These are phyloP conservation scores for Chrysoporthe cubensis DNA, from an alignment of 2,329 filamentous ascomycete species.

Conservation along the genomic window DNA sequence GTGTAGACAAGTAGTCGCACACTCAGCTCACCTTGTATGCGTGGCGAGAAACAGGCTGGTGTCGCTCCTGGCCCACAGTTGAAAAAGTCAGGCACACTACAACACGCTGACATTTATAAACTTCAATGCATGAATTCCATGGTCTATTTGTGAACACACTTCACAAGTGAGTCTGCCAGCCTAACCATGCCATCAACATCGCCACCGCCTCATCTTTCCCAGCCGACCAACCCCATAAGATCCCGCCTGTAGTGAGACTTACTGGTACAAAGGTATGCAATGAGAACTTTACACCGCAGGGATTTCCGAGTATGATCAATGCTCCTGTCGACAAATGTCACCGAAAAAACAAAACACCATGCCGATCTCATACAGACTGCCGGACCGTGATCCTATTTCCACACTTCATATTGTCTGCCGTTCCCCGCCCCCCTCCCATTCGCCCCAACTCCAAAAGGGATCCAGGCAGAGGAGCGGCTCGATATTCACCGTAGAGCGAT, in stretches of 20 bases:
- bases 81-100: neutral
- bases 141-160: constrained; percentile 16
- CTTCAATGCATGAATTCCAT: neutral
- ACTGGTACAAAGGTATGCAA: constrained; percentile 22
- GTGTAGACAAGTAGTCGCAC: neutral
- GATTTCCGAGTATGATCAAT: constrained; percentile 10
- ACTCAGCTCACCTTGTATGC: neutral
- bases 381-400: neutral
- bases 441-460: neutral
- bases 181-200: constrained; percentile 9
- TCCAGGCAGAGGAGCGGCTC: neutral
- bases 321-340: constrained; percentile 2
- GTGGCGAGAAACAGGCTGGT: neutral
- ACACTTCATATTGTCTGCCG: neutral
- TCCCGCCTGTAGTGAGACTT: constrained; percentile 12
- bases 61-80: neutral
- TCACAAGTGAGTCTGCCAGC: constrained; percentile 12
- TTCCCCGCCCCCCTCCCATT: no score
- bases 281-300: constrained; percentile 8
- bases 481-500: neutral
- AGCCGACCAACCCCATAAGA: neutral
- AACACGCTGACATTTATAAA: neutral
- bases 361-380: constrained; percentile 12
- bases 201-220: neutral
- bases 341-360: neutral